A percentile compares a stretch with the other conserved stretches of the same genome.
phyloP scores from a whole-genome alignment of 192 early-diverging fungal species.

The Martensiomyces pterosporus region DNA sequence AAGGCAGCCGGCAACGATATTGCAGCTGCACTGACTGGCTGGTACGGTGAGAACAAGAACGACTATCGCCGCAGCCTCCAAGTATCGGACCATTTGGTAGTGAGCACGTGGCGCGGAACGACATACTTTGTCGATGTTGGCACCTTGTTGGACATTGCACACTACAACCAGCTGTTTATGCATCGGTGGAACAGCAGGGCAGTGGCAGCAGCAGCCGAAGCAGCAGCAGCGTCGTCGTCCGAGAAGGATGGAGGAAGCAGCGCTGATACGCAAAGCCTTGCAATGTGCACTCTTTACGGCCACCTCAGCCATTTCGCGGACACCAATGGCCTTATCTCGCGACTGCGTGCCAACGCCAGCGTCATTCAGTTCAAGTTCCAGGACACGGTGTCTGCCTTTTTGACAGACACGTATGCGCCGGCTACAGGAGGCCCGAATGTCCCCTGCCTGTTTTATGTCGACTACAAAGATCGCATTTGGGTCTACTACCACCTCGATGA shows the following conservation, averaged over 20 bases:
- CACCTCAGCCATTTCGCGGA: constrained; percentile 33
- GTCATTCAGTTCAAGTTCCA: constrained; percentile 52
- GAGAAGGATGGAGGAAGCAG: constrained; percentile 21
- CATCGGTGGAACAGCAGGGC: constrained; percentile 25
- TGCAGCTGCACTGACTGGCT: constrained; percentile 35
- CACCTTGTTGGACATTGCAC: constrained; percentile 42
- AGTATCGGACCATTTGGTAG: constrained; percentile 44
- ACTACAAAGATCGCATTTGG: constrained; percentile 52
- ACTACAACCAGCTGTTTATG: constrained; percentile 40
- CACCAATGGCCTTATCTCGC: constrained; percentile 34
- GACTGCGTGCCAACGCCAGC: constrained; percentile 40
- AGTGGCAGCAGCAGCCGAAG: constrained; percentile 11
- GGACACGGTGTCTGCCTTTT: constrained; percentile 47
- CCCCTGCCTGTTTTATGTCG: constrained; percentile 51
- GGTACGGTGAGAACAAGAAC: constrained; percentile 44
- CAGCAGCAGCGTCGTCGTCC: constrained; percentile 5
- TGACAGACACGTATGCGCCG: constrained; percentile 46
- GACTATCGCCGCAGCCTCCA: constrained; percentile 29
- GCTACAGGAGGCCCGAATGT: constrained; percentile 49
- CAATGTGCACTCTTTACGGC: constrained; percentile 20
- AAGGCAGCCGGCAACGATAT: constrained; percentile 16
- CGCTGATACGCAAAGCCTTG: constrained; percentile 15
- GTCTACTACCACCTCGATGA: constrained; percentile 50
- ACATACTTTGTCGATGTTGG: constrained; percentile 48
- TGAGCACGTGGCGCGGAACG: constrained; percentile 48